phyloP scores from a whole-genome alignment of 2,329 filamentous ascomycete species.

The Penicillium decumbens region DNA sequence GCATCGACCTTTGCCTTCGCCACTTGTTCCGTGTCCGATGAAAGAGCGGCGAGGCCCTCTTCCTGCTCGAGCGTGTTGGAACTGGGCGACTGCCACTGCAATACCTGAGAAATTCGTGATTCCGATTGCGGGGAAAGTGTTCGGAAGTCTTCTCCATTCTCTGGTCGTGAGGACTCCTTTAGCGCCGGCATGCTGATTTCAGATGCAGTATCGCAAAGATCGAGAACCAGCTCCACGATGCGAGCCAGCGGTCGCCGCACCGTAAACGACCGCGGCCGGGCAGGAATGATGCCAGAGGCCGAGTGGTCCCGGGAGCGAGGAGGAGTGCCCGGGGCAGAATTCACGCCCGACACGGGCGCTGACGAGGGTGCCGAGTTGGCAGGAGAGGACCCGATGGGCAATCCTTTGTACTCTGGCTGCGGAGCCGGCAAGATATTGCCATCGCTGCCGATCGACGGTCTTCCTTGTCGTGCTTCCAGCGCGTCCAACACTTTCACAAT shows the following conservation, averaged over 20 bases:
- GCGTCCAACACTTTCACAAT: constrained; percentile 95
- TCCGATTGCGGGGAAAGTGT: constrained; percentile 96
- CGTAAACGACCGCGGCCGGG: constrained; percentile 81
- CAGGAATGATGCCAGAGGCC: constrained; percentile 61
- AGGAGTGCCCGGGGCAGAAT: constrained; percentile 62
- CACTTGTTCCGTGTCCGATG: constrained; percentile 79
- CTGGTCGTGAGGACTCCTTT: constrained; percentile 66
- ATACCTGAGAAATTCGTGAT: constrained; percentile 84
- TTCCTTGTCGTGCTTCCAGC: constrained; percentile 62
- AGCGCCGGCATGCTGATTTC: constrained; percentile 93
- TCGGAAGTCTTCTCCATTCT: constrained; percentile 67
- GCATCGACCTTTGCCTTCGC: constrained; percentile 88
- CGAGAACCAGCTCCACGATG: constrained; percentile 89
- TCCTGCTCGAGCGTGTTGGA: constrained; percentile 89
- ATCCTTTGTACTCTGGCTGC: constrained; percentile 78
- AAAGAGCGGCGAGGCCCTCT: constrained; percentile 80
- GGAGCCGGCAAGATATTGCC: constrained; percentile 49
- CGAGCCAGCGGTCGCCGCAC: constrained; percentile 82
- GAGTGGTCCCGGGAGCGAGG: constrained; percentile 66
- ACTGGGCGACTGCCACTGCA: constrained; percentile 95
- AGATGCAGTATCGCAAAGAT: constrained; percentile 90
- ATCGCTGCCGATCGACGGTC: constrained; percentile 32
- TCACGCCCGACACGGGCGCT: constrained; percentile 65
- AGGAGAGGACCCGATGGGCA: constrained; percentile 72
- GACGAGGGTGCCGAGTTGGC: constrained; percentile 65